phyloP scores from a whole-genome alignment of 2,329 filamentous ascomycete genomes.

The Ascochyta koolunga region DNA sequence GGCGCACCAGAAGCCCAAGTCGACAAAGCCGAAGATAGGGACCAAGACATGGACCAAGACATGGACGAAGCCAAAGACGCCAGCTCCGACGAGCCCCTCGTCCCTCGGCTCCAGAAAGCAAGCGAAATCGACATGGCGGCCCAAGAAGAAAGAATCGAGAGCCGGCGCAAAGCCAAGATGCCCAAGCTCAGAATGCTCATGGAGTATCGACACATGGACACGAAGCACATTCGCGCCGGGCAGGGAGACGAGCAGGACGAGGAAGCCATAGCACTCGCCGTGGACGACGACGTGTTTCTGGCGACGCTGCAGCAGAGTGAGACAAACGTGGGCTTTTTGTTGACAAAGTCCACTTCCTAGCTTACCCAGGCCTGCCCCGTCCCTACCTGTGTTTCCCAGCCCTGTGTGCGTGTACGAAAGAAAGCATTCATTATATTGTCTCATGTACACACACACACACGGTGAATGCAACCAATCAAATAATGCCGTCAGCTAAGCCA shows the following conservation, averaged over 20 bases:
- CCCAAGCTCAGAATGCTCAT: conserved; percentile 59
- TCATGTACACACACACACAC: too few relatives aligned
- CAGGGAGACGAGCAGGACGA: conserved; percentile 20
- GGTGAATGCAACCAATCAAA: too few relatives aligned
- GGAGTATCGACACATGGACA: conserved; percentile 61
- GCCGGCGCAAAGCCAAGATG: conserved; percentile 42
- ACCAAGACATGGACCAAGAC: conserved; percentile 13
- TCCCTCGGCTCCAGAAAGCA: conserved; percentile 44
- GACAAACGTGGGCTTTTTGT: conserved; percentile 55
- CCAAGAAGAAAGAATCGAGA: conserved; percentile 52
- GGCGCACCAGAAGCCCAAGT: conserved; percentile 46
- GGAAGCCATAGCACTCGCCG: conserved; percentile 41
- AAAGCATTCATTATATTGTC: too few relatives aligned
- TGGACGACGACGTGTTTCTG: conserved; percentile 60
- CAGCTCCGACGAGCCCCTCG: conserved; percentile 33
- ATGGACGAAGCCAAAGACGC: conserved; percentile 29
- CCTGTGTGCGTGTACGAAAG: too few relatives aligned
- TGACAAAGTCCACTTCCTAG: conserved; percentile 51
- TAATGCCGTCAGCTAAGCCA: too few relatives aligned
- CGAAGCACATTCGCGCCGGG: conserved; percentile 31
- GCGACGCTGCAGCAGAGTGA: conserved; percentile 55
- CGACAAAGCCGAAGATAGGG: too few relatives aligned
- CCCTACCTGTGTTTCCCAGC: too few relatives aligned
- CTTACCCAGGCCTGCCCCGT: too few relatives aligned
- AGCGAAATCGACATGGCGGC: conserved; percentile 55